phyloP scores from a whole-genome alignment of 768 basidiomycete species.

The Naganishia onofrii region DNA sequence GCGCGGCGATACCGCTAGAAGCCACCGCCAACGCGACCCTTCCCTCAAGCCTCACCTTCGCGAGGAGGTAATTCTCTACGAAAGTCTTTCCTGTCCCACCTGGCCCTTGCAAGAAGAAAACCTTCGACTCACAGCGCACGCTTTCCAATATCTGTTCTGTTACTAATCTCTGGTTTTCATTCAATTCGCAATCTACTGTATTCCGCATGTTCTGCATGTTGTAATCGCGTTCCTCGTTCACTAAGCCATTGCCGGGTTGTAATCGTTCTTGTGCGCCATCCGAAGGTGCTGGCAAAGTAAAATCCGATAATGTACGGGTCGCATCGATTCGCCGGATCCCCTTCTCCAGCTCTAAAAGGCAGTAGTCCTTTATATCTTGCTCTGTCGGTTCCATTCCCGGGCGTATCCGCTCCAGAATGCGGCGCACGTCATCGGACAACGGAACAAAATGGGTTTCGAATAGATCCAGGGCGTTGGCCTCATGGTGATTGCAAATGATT shows the following conservation, averaged over 20 bases:
- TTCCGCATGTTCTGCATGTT: not conserved
- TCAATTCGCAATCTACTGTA: not conserved
- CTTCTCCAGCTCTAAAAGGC: not conserved
- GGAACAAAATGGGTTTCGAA: not conserved
- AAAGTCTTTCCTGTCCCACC: constrained; percentile 59
- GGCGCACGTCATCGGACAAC: not conserved
- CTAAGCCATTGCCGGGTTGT: not conserved
- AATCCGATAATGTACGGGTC: not conserved
- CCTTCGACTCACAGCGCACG: constrained; percentile 37
- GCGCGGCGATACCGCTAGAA: constrained; percentile 58
- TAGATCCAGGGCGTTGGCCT: not conserved
- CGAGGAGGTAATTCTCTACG: constrained; percentile 53
- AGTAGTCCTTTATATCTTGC: not conserved
- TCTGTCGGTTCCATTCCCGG: not conserved
- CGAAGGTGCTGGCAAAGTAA: not conserved
- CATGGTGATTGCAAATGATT: not conserved
- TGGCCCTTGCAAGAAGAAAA: constrained; percentile 56
- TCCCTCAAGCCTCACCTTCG: constrained; percentile 41
- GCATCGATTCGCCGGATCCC: not conserved
- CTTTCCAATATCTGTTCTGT: not conserved
- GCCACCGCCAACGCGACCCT: constrained; percentile 57
- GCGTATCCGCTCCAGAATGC: not conserved
- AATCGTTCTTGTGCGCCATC: not conserved
- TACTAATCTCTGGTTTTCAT: not conserved
- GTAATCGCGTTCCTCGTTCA: not conserved